Evolutionary conservation across 441 rosid species (phyloP).

Genomic region (Pelargonium fulgidum): DNA sequence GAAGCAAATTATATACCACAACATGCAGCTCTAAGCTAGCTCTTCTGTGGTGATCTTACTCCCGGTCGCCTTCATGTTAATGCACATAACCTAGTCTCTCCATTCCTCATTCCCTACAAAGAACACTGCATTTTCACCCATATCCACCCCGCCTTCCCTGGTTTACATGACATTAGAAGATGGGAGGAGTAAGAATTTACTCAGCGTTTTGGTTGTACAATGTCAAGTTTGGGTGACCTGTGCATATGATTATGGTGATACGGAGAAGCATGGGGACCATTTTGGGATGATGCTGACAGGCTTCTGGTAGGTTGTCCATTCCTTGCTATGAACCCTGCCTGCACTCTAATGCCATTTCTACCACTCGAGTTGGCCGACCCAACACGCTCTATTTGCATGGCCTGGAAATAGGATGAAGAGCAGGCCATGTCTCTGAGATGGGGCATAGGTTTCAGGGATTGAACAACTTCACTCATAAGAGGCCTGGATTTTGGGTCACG

Average conservation of each 20-base stretch:
- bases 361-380: slow-evolving; percentile 14
- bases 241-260: slow-evolving; percentile 17
- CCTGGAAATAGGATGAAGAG: slow-evolving; percentile 27
- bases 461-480: slow-evolving; percentile 40
- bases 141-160: background rate
- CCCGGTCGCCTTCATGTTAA: slow-evolving; percentile 7
- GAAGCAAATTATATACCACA: background rate
- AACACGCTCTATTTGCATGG: slow-evolving; percentile 31
- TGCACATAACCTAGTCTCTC: background rate
- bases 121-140: background rate
- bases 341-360: slow-evolving; percentile 22
- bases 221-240: slow-evolving; percentile 23
- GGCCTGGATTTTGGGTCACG: slow-evolving; percentile 37
- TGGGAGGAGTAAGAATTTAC: background rate
- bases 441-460: slow-evolving; percentile 24
- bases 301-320: slow-evolving; percentile 21
- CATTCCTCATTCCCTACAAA: background rate
- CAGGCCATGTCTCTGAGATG: slow-evolving; percentile 32
- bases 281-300: slow-evolving; percentile 8
- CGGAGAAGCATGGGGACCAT: slow-evolving; percentile 31
- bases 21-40: too few species aligned
- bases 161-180: background rate
- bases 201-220: slow-evolving; percentile 5
- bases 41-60: background rate
- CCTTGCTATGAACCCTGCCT: slow-evolving; percentile 21